Base-by-base conservation (phyloP, 2,329 filamentous ascomycete genomes). In the Sporothrix globosa region DNA sequence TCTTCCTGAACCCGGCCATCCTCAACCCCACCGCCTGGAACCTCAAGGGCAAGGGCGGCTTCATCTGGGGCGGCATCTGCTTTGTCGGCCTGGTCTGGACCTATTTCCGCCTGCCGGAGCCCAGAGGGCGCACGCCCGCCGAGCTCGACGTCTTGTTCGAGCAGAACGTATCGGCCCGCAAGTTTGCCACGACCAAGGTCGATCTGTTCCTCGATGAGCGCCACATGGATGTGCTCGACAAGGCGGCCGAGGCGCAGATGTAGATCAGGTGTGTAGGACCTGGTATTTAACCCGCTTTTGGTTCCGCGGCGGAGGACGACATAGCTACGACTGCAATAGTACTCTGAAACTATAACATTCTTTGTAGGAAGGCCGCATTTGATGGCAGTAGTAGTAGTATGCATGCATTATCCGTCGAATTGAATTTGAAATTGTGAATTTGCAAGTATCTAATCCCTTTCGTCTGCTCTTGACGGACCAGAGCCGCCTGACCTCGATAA, bases 121-220 rank as follows among this genome's bases (percentile, higher is more conserved):
- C 71, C 0, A 39, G 53, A 2, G 85, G 82, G 6, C 81, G 84
- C 52, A 85, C 84, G 0, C 84, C 85, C 68, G 84, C 82, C 50
- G 86, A 88, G 77, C 80, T 88, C 2, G 86, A 88, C 66, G 77
- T 84, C 10, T 76, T 89, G 71, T 88, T 88, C 74, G 83, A 86
- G 73, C 76, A 79, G 27, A 74, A 76, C 10, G 76, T 83, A 11
- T 75, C 80, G 30, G 82, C 84, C 1, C 77, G 82, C 69, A 76
- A 75, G 70, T 74, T 72, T 69, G 69, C 53, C 14, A 27, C 34
- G 13, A 30, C 44, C n/a, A 48, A 27, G 61, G 44, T 30, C 27
- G 53, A 58, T 19, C 13, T 58, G 14, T 58, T 58, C 27, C 11
- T 58, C 13, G 53, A 27, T 5, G 27, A 39, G 4, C 53, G 19